These are phyloP conservation scores for Trichoderma hamatum DNA, from an alignment of 2,329 filamentous ascomycete genomes.

Conservation along the genomic window DNA sequence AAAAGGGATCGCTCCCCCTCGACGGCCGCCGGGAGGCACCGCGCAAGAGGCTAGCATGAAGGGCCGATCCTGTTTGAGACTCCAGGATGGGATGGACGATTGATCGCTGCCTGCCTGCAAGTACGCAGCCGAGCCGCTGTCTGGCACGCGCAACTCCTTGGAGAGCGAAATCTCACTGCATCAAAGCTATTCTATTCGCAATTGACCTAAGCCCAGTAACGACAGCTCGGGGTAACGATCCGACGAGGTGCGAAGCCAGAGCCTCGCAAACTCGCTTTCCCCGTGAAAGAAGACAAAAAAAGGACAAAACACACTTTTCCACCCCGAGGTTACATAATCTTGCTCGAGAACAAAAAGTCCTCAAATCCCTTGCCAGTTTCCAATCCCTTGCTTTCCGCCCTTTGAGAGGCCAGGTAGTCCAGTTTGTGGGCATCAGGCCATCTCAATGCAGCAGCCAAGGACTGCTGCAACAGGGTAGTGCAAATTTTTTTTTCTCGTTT, in stretches of 20 bases:
- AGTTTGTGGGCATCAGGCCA: slow-evolving; percentile 19
- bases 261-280: background rate
- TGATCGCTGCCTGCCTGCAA: background rate
- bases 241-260: background rate
- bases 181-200: background rate
- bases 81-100: background rate
- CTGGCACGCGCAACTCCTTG: background rate
- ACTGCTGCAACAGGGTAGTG: slow-evolving; percentile 21
- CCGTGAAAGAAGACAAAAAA: background rate
- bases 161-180: background rate
- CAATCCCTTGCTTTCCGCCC: slow-evolving; percentile 24
- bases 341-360: slow-evolving; percentile 13
- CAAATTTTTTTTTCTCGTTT: background rate
- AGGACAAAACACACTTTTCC: slow-evolving; percentile 6
- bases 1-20: background rate
- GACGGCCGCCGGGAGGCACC: background rate
- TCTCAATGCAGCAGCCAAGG: slow-evolving; percentile 17
- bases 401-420: slow-evolving; percentile 8
- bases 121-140: background rate
- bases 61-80: slow-evolving; percentile 20
- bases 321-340: slow-evolving; percentile 2
- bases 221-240: slow-evolving; percentile 10
- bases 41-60: slow-evolving; percentile 15
- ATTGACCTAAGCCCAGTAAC: slow-evolving; percentile 18
- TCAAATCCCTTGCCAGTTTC: slow-evolving; percentile 19